phyloP scores from a whole-genome alignment of 495 filamentous ascomycete genomes.

The Tuber borchii region DNA sequence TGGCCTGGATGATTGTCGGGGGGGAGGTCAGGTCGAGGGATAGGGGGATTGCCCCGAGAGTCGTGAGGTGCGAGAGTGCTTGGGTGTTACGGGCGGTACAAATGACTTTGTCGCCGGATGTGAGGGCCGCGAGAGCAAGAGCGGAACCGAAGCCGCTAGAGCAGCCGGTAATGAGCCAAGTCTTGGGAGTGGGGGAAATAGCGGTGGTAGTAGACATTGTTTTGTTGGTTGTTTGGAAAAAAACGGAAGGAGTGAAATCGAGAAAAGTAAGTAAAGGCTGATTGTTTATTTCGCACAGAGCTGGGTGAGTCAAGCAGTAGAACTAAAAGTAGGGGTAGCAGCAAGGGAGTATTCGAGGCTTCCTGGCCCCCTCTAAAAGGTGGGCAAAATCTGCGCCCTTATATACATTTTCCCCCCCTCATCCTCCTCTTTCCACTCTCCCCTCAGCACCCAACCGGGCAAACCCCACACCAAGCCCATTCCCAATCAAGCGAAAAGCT shows the following conservation, averaged over 20 bases:
- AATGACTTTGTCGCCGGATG: slow-evolving; percentile 53
- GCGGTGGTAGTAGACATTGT: not conserved
- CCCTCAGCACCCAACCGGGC: not conserved
- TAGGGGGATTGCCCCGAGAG: slow-evolving; percentile 45
- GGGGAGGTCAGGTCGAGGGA: slow-evolving; percentile 44
- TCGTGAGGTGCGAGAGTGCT: slow-evolving; percentile 45
- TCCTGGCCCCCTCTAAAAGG: not conserved
- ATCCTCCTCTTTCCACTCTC: no score
- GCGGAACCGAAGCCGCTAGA: slow-evolving; percentile 49
- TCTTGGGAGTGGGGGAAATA: slow-evolving; percentile 26
- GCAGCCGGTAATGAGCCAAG: slow-evolving; percentile 51
- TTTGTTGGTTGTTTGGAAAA: no score
- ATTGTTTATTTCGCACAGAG: not conserved
- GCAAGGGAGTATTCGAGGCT: not conserved
- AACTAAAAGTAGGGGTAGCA: not conserved
- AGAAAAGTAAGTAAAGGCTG: not conserved
- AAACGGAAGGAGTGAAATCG: not conserved
- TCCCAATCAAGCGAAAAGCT: slow-evolving; percentile 1
- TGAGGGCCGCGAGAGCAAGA: slow-evolving; percentile 45
- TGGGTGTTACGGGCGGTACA: slow-evolving; percentile 50
- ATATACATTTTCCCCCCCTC: not conserved
- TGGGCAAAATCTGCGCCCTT: not conserved
- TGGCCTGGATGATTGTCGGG: not conserved
- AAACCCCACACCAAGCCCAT: not conserved
- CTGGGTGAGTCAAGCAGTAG: not conserved